Evolutionary conservation across 202 grass and related monocot species (phyloP), one percentile per base, ranked within the genome.

Genomic region (Cymbopogon flexuosus): DNA sequence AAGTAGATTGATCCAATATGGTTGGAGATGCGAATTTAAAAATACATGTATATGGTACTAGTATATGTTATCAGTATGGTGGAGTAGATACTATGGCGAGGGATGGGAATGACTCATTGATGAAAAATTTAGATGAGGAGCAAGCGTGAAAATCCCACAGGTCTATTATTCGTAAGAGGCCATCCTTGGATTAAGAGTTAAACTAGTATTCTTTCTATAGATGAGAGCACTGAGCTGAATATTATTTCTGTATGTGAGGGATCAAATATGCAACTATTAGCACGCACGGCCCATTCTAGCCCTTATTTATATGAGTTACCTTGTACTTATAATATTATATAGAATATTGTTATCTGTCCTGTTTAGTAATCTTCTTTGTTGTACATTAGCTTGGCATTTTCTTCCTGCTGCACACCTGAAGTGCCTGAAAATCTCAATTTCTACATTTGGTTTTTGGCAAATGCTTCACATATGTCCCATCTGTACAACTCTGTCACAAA

Each of bases 1-100:
- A 76, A 76, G 15, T 81, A 69, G 84, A 73, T 61, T 47, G 9
- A 40, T 11, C 8, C 35, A 70, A 24, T 70, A 59, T 87, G 66
- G 62, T 72, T 72, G 24, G 18, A 56, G 43, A 56, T 0, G 42
- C 1, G 21, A 65, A n/a, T 63, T 75, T 81, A 62, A 70, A 43
- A 63, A 71, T 63, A 75, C 8, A 75, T 49, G 56, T 67, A 14
- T n/a, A 14, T 29, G 15, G 22, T 46, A 68, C 63, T 58, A 23
- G 54, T 11, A 23, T 58, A 58, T 23, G 3, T 23, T 58, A 58
- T 58, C 54, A 58, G 54, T 23, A 58, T 58, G 54, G 8, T 58
- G 8, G 52, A 58, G 19, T 58, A 58, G 54, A 58, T 73, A 27
- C 22, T 54, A 59, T 10, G 9, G 0, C 5, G 7, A 47, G 23